Conservation (phyloP, 768 basidiomycete species). For the Suillus sp. region DNA sequence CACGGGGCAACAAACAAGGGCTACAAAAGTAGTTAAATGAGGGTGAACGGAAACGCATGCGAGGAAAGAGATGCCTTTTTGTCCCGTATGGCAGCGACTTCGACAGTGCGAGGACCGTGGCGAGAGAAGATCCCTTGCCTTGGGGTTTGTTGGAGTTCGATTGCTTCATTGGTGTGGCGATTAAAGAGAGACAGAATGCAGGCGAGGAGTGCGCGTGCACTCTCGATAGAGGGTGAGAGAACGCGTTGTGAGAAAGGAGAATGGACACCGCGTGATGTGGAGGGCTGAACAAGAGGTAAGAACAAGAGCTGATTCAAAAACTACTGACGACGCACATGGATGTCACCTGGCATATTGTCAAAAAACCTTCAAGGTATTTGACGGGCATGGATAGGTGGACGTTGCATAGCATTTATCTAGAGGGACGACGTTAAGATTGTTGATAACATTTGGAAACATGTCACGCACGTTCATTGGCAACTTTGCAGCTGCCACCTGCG, state of each 20-base stretch:
- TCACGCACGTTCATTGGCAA: not conserved
- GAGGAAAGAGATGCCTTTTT: not conserved
- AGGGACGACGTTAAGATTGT: not conserved
- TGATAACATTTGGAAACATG: not conserved
- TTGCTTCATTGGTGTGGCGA: not conserved
- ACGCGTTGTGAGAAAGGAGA: not conserved
- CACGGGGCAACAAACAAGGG: not conserved
- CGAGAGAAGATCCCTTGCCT: not conserved
- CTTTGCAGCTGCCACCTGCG: not conserved
- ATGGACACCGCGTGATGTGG: not conserved
- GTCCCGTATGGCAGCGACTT: not conserved
- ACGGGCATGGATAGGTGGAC: not conserved
- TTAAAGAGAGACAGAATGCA: not conserved
- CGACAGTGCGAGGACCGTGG: no score
- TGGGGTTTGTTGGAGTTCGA: not conserved
- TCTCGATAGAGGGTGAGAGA: no score
- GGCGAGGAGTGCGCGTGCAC: not conserved
- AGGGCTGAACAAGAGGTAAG: not conserved
- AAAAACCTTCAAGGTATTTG: not conserved
- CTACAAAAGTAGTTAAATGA: not conserved
- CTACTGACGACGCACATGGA: not conserved
- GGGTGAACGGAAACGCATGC: not conserved
- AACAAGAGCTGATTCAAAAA: not conserved
- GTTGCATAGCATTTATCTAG: not conserved
- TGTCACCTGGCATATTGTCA: not conserved